Evolutionary conservation across 2,329 filamentous ascomycete genomes (phyloP), one percentile per base, ranked within the genome.

Genomic region (Geosmithia putterillii): DNA sequence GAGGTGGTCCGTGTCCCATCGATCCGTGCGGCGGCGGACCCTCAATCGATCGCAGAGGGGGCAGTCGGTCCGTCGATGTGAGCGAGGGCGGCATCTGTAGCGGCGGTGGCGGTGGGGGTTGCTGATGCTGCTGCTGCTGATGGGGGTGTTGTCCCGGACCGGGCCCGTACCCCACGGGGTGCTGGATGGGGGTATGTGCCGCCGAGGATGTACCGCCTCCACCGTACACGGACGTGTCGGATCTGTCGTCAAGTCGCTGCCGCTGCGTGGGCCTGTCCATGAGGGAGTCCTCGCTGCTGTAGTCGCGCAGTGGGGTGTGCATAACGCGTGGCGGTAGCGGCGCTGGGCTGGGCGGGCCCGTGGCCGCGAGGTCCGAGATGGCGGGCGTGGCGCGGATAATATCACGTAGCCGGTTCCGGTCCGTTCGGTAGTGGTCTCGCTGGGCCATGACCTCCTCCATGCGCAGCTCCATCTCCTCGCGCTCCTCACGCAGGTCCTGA

Each of bases 391-490:
- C 72, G 41, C 71, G 62, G 1, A 87, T 66, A 28, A 86, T 62
- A n/a, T 81, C 76, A 42, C 78, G 71, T 48, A 89, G 73, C 41
- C 83, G 76, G 53, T 88, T 81, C 41, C 85, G 71, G 52, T 92
- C 85, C 8, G 69, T 67, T 39, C 79, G 74, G 57, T 90, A 90
- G 57, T 79, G 86, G 46, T 90, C 82, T 23, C 74, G 69, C 53
- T 88, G 81, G 35, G 74, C 75, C 47, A 71, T 70, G 25, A 73
- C 47, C 8, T 76, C 70, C 25, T 73, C 70, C 7, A 75, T 56
- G 22, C 67, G 65, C 25, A 66, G 64, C 45, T 73, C 65, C 46
- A 86, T 62, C n/a, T 86, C 79, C 41, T 81, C 74, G 43, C 82
- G 71, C 49, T 82, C 74, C 42, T 74, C 70, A 55, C 86, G 81